A percentile compares a stretch with the other conserved stretches of the same genome.
phyloP scores from a whole-genome alignment of 176 grass and related monocot species.

The Oryza brachyantha region DNA sequence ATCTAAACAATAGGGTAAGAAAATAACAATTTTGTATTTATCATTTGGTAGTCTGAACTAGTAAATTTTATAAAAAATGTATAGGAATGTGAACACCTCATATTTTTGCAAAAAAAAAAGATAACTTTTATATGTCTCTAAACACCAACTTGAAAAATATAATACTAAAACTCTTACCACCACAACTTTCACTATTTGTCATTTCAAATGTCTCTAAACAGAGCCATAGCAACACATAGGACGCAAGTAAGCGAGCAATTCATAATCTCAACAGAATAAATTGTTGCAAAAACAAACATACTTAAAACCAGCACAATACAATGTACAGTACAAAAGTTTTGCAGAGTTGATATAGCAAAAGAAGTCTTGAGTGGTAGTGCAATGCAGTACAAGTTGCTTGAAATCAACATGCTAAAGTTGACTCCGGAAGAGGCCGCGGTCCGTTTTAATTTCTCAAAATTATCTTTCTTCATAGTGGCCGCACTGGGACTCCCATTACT shows the following conservation, averaged over 20 bases:
- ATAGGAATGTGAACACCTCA: no score
- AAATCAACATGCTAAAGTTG: neutral
- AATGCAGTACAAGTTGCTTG: neutral
- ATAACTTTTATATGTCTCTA: no score
- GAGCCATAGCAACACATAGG: neutral
- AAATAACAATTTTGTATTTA: no score
- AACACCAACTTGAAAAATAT: no score
- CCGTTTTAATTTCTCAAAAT: slow-evolving; percentile 7
- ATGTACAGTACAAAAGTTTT: neutral
- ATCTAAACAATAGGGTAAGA: no score
- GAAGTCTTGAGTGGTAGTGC: neutral
- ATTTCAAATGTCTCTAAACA: no score
- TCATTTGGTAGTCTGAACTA: no score
- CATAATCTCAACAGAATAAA: neutral
- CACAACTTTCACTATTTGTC: no score
- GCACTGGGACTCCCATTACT: neutral
- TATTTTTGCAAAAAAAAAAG: no score
- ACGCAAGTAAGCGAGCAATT: neutral
- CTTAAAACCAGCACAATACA: neutral
- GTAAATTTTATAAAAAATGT: no score
- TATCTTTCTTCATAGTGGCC: neutral
- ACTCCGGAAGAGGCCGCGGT: neutral
- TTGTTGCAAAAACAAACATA: neutral
- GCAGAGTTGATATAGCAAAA: neutral
- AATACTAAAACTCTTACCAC: no score